These are phyloP conservation scores for Tetracladium setigerum DNA, from an alignment of 495 filamentous ascomycete genomes.

Conservation along the genomic window DNA sequence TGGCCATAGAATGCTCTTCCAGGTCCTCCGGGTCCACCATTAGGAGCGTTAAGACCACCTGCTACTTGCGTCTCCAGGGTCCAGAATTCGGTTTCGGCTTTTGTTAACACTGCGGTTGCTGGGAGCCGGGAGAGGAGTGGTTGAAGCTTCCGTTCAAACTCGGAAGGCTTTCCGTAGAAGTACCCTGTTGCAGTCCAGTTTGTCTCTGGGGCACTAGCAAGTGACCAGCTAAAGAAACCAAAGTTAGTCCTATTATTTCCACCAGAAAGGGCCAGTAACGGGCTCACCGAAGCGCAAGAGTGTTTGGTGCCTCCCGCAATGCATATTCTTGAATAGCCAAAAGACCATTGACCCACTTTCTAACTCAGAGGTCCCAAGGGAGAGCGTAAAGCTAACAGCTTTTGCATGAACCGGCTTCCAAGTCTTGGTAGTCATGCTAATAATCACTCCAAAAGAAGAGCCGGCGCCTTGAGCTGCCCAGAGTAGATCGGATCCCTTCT, in stretches of 20 bases:
- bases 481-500: background rate
- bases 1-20: background rate
- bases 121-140: background rate
- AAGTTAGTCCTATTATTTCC: no score
- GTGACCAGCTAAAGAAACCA: background rate
- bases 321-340: conserved; percentile 1
- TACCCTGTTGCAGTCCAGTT: background rate
- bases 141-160: background rate
- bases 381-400: conserved; percentile 2
- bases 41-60: no score
- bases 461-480: conserved; percentile 7
- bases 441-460: conserved; percentile 1
- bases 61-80: background rate
- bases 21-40: no score
- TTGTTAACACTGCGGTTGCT: background rate
- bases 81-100: background rate
- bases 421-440: background rate
- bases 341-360: background rate
- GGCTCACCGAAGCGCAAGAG: background rate
- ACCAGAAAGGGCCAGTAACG: no score
- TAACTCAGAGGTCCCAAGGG: background rate
- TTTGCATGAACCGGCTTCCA: background rate
- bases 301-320: conserved; percentile 1
- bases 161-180: background rate
- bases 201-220: background rate